phyloP scores from a whole-genome alignment of 495 filamentous ascomycete genomes.

The Podospora pseudocomata region DNA sequence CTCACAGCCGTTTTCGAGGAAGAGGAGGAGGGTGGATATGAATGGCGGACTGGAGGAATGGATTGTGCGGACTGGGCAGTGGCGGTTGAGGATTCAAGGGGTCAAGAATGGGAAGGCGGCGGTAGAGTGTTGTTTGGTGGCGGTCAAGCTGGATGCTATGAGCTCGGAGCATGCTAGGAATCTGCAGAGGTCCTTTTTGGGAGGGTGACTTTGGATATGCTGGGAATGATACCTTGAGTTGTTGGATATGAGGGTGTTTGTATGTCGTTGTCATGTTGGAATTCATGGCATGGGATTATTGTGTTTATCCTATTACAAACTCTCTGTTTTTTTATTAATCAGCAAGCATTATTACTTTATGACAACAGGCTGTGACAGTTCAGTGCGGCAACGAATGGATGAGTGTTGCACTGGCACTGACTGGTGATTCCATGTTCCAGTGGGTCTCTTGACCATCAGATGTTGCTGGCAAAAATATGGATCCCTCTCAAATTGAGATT shows the following conservation, averaged over 20 bases:
- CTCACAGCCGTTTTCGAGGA: constrained; percentile 36
- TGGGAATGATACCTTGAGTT: background rate
- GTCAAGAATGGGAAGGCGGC: constrained; percentile 49
- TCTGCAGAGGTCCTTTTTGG: constrained; percentile 61
- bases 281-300: background rate
- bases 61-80: constrained; percentile 76
- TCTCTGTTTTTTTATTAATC: background rate
- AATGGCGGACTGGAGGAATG: constrained; percentile 46
- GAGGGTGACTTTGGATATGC: constrained; percentile 6
- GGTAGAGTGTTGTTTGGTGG: constrained; percentile 65
- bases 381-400: background rate
- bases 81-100: constrained; percentile 68
- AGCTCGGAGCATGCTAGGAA: constrained; percentile 68
- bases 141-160: constrained; percentile 77
- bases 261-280: background rate
- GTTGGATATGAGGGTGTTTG: background rate
- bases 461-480: constrained; percentile 4
- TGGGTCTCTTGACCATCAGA: constrained; percentile 1
- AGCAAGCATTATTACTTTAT: background rate
- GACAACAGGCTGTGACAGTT: background rate
- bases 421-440: background rate
- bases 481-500: constrained; percentile 12
- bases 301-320: background rate
- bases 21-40: constrained; percentile 47
- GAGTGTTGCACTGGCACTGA: background rate